These are phyloP conservation scores for Biscogniauxia marginata DNA, from an alignment of 2,329 filamentous ascomycete species.

Conservation along the genomic window DNA sequence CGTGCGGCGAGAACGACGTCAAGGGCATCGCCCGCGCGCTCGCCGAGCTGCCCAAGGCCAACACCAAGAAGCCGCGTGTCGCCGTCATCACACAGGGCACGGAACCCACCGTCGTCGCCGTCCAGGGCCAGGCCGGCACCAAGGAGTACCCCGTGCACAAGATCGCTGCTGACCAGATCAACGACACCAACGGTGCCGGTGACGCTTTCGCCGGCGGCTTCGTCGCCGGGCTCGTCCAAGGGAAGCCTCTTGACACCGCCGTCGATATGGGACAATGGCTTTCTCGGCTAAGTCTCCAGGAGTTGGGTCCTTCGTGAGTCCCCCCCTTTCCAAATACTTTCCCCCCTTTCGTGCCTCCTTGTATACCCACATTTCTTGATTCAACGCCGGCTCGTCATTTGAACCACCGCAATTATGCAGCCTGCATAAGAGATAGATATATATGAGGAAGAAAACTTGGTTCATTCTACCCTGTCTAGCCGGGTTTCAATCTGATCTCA, in stretches of 20 bases:
- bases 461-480: too few species aligned
- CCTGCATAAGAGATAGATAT: too few species aligned
- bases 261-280: constrained; percentile 97
- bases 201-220: constrained; percentile 97
- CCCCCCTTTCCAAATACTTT: constrained; percentile 7
- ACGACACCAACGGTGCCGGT: constrained; percentile 94
- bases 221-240: constrained; percentile 82
- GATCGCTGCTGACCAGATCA: constrained; percentile 76
- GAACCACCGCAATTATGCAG: too few species aligned
- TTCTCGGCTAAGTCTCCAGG: constrained; percentile 88
- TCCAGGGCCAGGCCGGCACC: constrained; percentile 67
- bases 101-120: constrained; percentile 81
- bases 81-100: constrained; percentile 96
- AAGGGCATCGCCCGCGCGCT: constrained; percentile 82
- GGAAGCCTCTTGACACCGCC: constrained; percentile 72
- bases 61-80: constrained; percentile 76
- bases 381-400: too few species aligned
- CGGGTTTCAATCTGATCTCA: too few species aligned
- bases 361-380: background rate
- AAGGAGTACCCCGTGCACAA: constrained; percentile 78
- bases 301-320: constrained; percentile 92
- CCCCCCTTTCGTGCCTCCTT: background rate
- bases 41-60: constrained; percentile 89
- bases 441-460: too few species aligned
- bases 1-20: constrained; percentile 49